Percentiles rank a stretch among this genome's conserved stretches.
These are phyloP conservation scores for Phaffomyces thermotolerans DNA, from an alignment of 805 yeast species.

Conservation along the genomic window DNA sequence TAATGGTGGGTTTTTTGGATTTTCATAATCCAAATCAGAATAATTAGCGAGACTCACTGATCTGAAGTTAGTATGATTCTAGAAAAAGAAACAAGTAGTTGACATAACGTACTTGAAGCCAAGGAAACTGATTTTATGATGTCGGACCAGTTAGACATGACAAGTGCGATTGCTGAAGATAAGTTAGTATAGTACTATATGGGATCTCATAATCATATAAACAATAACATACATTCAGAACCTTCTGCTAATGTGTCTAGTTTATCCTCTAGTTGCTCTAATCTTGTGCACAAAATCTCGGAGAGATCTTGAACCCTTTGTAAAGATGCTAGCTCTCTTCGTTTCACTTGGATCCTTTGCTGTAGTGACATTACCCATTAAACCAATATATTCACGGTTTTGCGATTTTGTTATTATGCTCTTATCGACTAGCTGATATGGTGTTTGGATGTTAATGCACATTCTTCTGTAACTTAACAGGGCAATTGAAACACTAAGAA, in stretches of 20 bases:
- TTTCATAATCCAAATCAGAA: conserved; percentile 24
- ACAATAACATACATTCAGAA: conserved; percentile 31
- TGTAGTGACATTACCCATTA: conserved; percentile 22
- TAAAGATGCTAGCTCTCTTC: conserved; percentile 43
- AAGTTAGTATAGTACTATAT: conserved; percentile 7
- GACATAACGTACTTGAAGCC: conserved; percentile 33
- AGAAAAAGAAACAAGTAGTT: neutral
- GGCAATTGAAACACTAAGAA: too few relatives aligned
- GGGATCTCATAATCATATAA: neutral
- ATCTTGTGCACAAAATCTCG: conserved; percentile 34
- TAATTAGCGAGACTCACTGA: conserved; percentile 36
- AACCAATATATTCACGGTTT: neutral
- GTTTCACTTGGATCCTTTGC: conserved; percentile 33
- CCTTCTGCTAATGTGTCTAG: conserved; percentile 44
- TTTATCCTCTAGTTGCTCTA: conserved; percentile 42
- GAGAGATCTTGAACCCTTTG: conserved; percentile 43
- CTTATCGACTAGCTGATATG: too few relatives aligned
- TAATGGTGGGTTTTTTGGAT: conserved; percentile 34
- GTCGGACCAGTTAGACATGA: conserved; percentile 59
- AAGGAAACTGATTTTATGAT: conserved; percentile 53
- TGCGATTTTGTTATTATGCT: too few relatives aligned
- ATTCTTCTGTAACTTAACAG: too few relatives aligned
- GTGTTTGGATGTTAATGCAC: too few relatives aligned
- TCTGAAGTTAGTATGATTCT: conserved; percentile 6
- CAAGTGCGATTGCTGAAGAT: conserved; percentile 39